A percentile compares a stretch with the other conserved stretches of the same genome.
Conservation (phyloP, 1,284 basidiomycete genomes). For the Rhodotorula sp. region DNA sequence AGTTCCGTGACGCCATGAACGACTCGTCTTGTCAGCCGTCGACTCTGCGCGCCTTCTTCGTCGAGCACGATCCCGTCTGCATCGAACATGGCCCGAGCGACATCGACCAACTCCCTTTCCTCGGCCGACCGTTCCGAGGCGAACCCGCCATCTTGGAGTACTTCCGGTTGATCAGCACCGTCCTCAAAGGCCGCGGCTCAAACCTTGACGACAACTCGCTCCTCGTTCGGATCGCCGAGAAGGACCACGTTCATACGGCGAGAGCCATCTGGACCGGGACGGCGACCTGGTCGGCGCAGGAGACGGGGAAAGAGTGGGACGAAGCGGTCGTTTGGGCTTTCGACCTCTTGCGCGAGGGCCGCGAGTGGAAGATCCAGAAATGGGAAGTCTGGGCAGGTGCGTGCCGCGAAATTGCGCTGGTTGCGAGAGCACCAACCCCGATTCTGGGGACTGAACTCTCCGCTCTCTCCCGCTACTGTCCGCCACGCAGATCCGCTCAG, state of each 20-base stretch:
- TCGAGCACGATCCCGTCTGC: constrained; percentile 15
- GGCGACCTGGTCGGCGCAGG: constrained; percentile 5
- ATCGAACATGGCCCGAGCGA: constrained; percentile 10
- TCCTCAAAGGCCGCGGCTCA: constrained; percentile 6
- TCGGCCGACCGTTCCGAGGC: constrained; percentile 9
- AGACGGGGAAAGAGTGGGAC: constrained; percentile 13
- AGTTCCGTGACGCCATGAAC: not conserved
- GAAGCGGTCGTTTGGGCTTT: constrained; percentile 16
- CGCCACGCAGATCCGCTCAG: not conserved
- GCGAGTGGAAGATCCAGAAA: not conserved
- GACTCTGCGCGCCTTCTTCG: not conserved
- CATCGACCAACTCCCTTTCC: constrained; percentile 6
- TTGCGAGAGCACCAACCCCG: not conserved
- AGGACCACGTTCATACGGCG: not conserved
- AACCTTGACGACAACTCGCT: not conserved
- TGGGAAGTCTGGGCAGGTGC: constrained; percentile 25
- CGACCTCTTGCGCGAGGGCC: not conserved
- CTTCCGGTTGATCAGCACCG: not conserved
- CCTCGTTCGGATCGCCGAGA: not conserved
- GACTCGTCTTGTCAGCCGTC: not conserved
- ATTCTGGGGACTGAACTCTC: not conserved
- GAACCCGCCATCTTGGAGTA: not conserved
- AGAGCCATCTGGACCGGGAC: constrained; percentile 13
- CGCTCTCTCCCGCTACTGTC: too few species aligned
- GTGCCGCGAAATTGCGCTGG: not conserved